Evolutionary conservation across 179 eudicot species (phyloP).

Genomic region (Corrigiola litoralis): DNA sequence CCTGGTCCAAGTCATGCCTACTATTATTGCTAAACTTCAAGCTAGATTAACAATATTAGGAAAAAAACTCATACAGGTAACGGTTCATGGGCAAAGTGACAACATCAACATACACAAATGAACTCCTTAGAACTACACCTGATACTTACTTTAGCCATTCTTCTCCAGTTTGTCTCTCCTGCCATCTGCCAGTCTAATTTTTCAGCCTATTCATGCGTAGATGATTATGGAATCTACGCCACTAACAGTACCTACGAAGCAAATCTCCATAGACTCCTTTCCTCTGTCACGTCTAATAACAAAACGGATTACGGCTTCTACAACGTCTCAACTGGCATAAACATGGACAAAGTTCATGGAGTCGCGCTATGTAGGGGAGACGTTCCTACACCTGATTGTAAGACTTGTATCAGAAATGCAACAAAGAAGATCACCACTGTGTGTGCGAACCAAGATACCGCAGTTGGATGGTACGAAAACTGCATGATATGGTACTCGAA

Average conservation of each 20-base stretch:
- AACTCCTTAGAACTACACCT: not conserved
- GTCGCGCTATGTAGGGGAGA: slow-evolving; percentile 31
- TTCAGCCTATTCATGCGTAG: not conserved
- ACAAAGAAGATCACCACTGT: not conserved
- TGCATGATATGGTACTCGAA: slow-evolving; percentile 32
- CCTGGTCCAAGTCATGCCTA: no score
- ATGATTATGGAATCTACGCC: slow-evolving; percentile 26
- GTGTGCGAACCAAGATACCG: slow-evolving; percentile 14
- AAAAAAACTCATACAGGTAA: no score
- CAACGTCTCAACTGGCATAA: slow-evolving; percentile 23
- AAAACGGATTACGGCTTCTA: slow-evolving; percentile 27
- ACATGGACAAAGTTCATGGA: slow-evolving; percentile 20
- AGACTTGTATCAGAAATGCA: slow-evolving; percentile 5
- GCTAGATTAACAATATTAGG: no score
- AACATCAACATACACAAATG: not conserved
- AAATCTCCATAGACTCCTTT: slow-evolving; percentile 30
- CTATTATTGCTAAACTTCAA: no score
- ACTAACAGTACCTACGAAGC: slow-evolving; percentile 20
- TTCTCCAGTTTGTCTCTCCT: not conserved
- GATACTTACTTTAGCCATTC: not conserved
- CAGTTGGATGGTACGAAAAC: slow-evolving; percentile 17
- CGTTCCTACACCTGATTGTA: slow-evolving; percentile 13
- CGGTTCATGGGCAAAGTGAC: no score
- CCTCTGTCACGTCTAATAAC: slow-evolving; percentile 26
- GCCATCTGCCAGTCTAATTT: not conserved